Conservation (phyloP, 1,284 basidiomycete species). For the Naganishia cerealis region DNA sequence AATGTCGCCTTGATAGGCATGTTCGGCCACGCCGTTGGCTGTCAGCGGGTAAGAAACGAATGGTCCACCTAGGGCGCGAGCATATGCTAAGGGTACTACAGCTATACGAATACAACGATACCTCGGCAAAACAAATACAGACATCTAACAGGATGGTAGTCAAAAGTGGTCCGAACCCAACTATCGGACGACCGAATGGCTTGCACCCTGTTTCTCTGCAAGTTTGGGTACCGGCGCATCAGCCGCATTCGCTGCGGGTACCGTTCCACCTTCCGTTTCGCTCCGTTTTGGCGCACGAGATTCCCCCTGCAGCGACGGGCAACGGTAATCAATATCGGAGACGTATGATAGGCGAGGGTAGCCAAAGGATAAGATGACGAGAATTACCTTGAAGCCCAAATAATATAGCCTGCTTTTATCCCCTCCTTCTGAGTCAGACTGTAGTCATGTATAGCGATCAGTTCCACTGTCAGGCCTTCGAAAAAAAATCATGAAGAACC, state of each 20-base stretch:
- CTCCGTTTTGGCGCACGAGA: slow-evolving; percentile 29
- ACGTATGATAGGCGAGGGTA: background rate
- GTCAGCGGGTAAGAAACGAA: background rate
- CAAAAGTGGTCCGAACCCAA: background rate
- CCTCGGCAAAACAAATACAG: background rate
- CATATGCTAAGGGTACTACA: background rate
- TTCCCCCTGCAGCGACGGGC: slow-evolving; percentile 26
- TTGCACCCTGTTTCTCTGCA: slow-evolving; percentile 49
- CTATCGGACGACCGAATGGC: slow-evolving; percentile 37
- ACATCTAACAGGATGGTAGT: background rate
- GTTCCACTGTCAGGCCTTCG: background rate
- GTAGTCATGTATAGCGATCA: background rate
- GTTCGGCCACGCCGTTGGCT: too few species aligned
- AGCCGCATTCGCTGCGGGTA: slow-evolving; percentile 48
- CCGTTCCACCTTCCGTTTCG: slow-evolving; percentile 39
- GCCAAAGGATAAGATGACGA: background rate
- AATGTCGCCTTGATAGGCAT: background rate
- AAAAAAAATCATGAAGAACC: background rate
- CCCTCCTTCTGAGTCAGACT: slow-evolving; percentile 35
- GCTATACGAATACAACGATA: background rate
- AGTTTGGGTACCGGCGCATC: slow-evolving; percentile 50
- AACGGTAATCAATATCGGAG: background rate
- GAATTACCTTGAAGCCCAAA: slow-evolving; percentile 35
- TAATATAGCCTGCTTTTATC: slow-evolving; percentile 34
- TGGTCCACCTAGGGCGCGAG: background rate